Evolutionary conservation across 2,329 filamentous ascomycete genomes (phyloP), one percentile per base, ranked within the genome.

Genomic region (Gaeumannomyces tritici): DNA sequence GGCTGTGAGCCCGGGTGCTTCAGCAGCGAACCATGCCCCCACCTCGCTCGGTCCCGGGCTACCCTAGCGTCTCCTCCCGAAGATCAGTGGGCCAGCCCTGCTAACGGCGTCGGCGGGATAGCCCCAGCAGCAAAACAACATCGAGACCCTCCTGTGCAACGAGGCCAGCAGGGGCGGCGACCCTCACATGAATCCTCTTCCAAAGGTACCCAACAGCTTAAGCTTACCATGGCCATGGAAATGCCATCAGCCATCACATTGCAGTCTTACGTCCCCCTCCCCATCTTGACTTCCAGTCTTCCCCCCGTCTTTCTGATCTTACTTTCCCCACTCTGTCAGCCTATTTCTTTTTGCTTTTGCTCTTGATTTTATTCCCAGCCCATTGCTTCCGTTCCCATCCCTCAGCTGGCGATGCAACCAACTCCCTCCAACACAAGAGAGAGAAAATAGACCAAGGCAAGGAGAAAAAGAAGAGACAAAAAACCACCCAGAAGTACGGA

Each of bases 161-260:
- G 56, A 58, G 56, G 26, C 56, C 56, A 58, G 56, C 56, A 58
- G 26, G 24, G 55, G 55, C 56, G 15, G 56, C 27, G 56, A 58
- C 56, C 56, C 56, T 58, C 56, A 58, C 27, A 58, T 58, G 56
- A 58, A 58, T 58, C 28, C 56, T 58, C 56, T 58, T 58, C 27
- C 56, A 58, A 58, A 58, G 56, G 56, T 58, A 58, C 13, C 42
- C 42, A 51, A 21, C 42, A 51, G 42, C 42, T 51, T 51, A 51
- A n/a, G n/a, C n/a, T n/a, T n/a, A n/a, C n/a, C 42, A 51, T 51
- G 42, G 42, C 42, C 42, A 11, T 24, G 42, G 4, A 24, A 24
- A 51, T 51, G 42, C 21, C 42, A 51, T 51, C 42, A 51, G 42
- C 42, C 42, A n/a, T 51, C 11, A 8, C 42, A 51, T 51, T 7